Conservation (phyloP, 495 filamentous ascomycete genomes). For the Clavariopsis aquatica region DNA sequence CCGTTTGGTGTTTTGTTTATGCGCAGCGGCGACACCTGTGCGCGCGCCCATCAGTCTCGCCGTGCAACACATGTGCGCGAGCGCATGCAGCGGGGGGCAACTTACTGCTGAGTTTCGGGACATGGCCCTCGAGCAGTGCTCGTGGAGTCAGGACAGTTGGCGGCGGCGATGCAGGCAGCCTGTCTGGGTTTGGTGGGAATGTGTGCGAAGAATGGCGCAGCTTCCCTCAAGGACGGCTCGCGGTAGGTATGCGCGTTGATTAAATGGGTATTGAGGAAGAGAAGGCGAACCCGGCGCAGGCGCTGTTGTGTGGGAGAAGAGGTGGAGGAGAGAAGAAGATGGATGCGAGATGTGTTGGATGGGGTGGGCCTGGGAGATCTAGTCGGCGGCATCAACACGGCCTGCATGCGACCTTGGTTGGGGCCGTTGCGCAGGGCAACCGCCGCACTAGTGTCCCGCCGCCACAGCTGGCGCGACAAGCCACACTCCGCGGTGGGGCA, state of each 20-base stretch:
- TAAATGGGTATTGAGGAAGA: slow-evolving; percentile 18
- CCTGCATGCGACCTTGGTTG: slow-evolving; percentile 1
- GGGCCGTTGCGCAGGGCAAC: slow-evolving; percentile 5
- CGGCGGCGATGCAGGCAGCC: slow-evolving; percentile 24
- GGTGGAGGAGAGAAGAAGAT: slow-evolving; percentile 18
- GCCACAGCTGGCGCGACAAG: not conserved
- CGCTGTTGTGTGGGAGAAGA: slow-evolving; percentile 18
- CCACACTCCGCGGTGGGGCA: slow-evolving; percentile 11
- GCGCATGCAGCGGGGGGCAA: not conserved
- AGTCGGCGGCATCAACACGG: slow-evolving; percentile 11
- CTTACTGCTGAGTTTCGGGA: slow-evolving; percentile 35
- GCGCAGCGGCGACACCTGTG: slow-evolving; percentile 48
- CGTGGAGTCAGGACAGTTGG: slow-evolving; percentile 11
- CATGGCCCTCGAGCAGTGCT: slow-evolving; percentile 14
- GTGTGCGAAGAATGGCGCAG: slow-evolving; percentile 28
- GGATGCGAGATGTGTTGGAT: not conserved
- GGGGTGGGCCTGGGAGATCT: slow-evolving; percentile 4
- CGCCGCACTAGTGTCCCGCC: not conserved
- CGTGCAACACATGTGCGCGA: not conserved
- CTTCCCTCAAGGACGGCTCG: slow-evolving; percentile 30
- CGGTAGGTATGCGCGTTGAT: slow-evolving; percentile 23
- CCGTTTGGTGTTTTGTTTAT: slow-evolving; percentile 45
- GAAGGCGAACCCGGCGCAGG: slow-evolving; percentile 28
- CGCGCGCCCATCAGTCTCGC: slow-evolving; percentile 20
- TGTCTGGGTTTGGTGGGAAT: slow-evolving; percentile 33